phyloP scores from a whole-genome alignment of 2,329 filamentous ascomycete species.

The Dryadomyces quercus-mongolicae region DNA sequence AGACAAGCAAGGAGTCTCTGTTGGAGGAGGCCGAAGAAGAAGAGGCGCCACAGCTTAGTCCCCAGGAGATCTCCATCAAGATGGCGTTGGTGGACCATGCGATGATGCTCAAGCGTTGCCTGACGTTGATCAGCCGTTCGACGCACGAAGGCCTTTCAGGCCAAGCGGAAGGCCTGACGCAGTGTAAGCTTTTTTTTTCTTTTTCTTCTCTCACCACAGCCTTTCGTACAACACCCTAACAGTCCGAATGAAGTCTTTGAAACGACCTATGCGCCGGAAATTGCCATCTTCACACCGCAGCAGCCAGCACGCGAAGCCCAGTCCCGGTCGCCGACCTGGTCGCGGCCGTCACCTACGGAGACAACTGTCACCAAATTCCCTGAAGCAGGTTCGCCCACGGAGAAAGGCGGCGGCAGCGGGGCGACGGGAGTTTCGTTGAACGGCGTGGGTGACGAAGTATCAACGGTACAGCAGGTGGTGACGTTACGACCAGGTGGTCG shows the following conservation, averaged over 20 bases:
- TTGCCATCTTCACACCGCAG: conserved; percentile 47
- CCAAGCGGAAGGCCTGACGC: conserved; percentile 47
- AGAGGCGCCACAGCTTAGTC: conserved; percentile 30
- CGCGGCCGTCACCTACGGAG: conserved; percentile 34
- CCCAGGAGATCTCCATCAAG: conserved; percentile 67
- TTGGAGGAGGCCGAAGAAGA: conserved; percentile 28
- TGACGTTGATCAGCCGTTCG: conserved; percentile 56
- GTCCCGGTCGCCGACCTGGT: conserved; percentile 31
- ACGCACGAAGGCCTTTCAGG: conserved; percentile 44
- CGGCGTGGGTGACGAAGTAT: conserved; percentile 29
- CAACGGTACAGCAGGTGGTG: conserved; percentile 40
- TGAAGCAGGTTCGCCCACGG: conserved; percentile 21
- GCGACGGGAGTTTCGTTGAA: neutral
- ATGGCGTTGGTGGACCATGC: conserved; percentile 84
- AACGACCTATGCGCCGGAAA: conserved; percentile 51
- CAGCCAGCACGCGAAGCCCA: conserved; percentile 27
- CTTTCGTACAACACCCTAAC: neutral
- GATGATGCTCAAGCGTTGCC: conserved; percentile 71
- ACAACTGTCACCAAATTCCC: conserved; percentile 16
- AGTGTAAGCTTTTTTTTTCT: conserved; percentile 38
- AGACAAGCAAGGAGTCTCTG: conserved; percentile 27
- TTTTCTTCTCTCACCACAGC: too few species aligned
- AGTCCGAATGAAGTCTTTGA: conserved; percentile 47
- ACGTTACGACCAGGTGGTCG: conserved; percentile 33
- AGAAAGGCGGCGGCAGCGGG: conserved; percentile 15